Percentiles rank a stretch among this genome's conserved stretches.
Conservation (phyloP, 2,329 filamentous ascomycete genomes). For the Phaeosphaeria sp. region DNA sequence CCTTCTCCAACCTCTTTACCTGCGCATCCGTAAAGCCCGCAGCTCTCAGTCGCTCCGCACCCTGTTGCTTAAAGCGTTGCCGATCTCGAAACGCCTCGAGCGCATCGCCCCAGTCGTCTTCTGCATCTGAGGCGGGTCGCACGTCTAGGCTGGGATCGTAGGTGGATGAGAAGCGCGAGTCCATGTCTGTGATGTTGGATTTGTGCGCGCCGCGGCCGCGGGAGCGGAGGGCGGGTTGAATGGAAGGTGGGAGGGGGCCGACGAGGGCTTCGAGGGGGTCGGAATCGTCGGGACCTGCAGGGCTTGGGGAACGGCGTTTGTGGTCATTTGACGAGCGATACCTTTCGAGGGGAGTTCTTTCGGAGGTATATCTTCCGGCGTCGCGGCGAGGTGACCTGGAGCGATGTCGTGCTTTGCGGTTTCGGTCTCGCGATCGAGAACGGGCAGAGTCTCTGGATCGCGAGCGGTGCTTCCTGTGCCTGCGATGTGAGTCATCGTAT, state of each 20-base stretch:
- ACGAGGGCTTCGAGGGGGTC: constrained; percentile 80
- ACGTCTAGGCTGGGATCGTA: constrained; percentile 68
- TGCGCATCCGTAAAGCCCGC: constrained; percentile 82
- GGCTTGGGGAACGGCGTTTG: constrained; percentile 15
- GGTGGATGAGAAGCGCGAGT: constrained; percentile 75
- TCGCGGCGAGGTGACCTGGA: constrained; percentile 18
- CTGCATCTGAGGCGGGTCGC: constrained; percentile 54
- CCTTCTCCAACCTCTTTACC: constrained; percentile 74
- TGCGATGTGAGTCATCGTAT: constrained; percentile 11
- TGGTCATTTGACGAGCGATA: background rate
- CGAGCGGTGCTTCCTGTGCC: constrained; percentile 22
- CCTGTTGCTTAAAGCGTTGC: constrained; percentile 77
- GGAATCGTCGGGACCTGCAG: constrained; percentile 62
- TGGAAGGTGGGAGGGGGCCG: constrained; percentile 70
- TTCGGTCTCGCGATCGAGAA: constrained; percentile 23
- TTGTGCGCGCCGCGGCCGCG: constrained; percentile 42
- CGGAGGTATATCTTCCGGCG: background rate
- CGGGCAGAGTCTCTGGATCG: constrained; percentile 25
- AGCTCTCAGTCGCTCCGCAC: constrained; percentile 75
- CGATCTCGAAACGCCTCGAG: constrained; percentile 80
- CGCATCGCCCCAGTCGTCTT: constrained; percentile 79
- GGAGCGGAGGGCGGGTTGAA: constrained; percentile 49
- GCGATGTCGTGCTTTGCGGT: constrained; percentile 13
- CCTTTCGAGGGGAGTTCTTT: no score
- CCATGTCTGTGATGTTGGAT: constrained; percentile 65